These are phyloP conservation scores for Fraxinus cuspidata DNA, from an alignment of 257 asterid genomes.

Conservation along the genomic window DNA sequence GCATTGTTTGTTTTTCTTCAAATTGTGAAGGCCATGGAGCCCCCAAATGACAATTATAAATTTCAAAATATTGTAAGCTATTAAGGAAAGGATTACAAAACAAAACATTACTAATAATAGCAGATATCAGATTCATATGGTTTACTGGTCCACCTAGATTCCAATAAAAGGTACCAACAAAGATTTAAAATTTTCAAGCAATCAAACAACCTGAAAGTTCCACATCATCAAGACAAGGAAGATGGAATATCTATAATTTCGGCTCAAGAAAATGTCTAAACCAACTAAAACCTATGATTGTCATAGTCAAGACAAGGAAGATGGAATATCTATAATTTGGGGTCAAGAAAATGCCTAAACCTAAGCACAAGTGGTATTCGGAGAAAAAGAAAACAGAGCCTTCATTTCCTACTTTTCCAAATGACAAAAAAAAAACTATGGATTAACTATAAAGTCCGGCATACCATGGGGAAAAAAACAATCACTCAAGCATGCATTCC, in stretches of 20 bases:
- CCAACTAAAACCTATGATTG: not conserved
- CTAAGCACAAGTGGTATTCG: not conserved
- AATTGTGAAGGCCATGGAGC: conserved; percentile 14
- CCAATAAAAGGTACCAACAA: not conserved
- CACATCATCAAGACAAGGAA: conserved; percentile 4
- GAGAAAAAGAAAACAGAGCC: not conserved
- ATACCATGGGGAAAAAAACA: not conserved
- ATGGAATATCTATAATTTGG: conserved; percentile 3
- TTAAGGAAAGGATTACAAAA: conserved; percentile 9
- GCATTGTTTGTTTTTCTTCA: conserved; percentile 11
- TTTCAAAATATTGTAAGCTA: conserved; percentile 7
- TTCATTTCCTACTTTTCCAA: not conserved
- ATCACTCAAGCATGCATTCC: not conserved
- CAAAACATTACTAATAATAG: not conserved
- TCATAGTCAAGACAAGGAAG: not conserved
- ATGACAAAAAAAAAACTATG: not conserved
- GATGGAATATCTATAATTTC: conserved; percentile 7
- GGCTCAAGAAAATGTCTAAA: conserved; percentile 2
- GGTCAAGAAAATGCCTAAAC: conserved; percentile 2
- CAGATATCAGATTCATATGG: not conserved
- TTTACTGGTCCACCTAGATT: conserved; percentile 11
- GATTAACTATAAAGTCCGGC: conserved; percentile 21
- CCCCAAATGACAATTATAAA: not conserved
- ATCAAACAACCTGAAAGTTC: conserved; percentile 13
- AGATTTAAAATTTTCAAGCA: conserved; percentile 4